Percentiles rank a stretch among this genome's conserved stretches.
These are phyloP conservation scores for Microdochium bolleyi DNA, from an alignment of 2,329 filamentous ascomycete species.

Conservation along the genomic window DNA sequence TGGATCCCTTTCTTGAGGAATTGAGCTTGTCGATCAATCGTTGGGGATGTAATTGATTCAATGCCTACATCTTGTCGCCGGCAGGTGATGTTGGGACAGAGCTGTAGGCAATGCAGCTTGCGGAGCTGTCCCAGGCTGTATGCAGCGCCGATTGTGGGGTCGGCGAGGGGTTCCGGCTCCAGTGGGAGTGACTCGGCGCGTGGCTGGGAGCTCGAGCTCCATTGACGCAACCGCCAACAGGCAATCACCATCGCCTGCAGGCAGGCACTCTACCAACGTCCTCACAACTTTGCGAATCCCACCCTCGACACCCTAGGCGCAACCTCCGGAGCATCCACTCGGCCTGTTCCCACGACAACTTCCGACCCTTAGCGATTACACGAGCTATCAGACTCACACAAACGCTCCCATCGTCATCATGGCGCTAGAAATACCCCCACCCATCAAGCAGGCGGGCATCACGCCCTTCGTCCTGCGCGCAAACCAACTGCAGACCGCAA, in stretches of 20 bases:
- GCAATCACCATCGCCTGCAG: too few species aligned
- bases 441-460: conserved; percentile 74
- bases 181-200: background rate
- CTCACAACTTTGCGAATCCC: background rate
- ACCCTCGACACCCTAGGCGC: background rate
- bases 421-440: conserved; percentile 62
- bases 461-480: conserved; percentile 78
- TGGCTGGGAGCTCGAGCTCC: background rate
- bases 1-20: too few species aligned
- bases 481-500: conserved; percentile 72
- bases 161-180: background rate
- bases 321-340: background rate
- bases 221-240: background rate
- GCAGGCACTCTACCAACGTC: too few species aligned
- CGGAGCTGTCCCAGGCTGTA: background rate
- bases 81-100: background rate
- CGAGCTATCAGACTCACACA: background rate
- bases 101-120: background rate
- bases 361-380: background rate
- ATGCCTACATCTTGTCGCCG: too few species aligned
- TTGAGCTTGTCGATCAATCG: too few species aligned
- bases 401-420: conserved; percentile 40
- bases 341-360: too few species aligned
- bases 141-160: background rate
- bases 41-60: too few species aligned